A percentile compares a stretch with the other conserved stretches of the same genome.
These are phyloP conservation scores for Aquilaria malaccensis DNA, from an alignment of 345 rosid species.

Conservation along the genomic window DNA sequence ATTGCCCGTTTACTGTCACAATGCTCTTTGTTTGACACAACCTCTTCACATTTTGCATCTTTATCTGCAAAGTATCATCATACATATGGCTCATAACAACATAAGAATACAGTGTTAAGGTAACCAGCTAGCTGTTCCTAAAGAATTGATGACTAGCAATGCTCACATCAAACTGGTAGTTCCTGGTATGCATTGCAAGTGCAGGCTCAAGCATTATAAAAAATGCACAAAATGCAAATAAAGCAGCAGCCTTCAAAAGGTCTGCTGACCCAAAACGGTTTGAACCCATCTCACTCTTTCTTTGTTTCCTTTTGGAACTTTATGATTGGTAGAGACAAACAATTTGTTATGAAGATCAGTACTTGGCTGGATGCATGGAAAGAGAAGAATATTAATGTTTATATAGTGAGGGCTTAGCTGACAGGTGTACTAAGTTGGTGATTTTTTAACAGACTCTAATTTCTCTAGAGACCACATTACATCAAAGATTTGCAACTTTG, in stretches of 20 bases:
- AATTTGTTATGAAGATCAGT: no score
- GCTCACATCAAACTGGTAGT: slow-evolving; percentile 40
- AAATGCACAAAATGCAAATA: slow-evolving; percentile 17
- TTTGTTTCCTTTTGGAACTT: neutral
- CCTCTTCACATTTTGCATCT: slow-evolving; percentile 54
- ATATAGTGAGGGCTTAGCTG: slow-evolving; percentile 13
- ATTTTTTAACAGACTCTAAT: neutral
- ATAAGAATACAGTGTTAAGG: neutral
- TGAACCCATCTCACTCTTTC: slow-evolving; percentile 14
- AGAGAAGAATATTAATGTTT: slow-evolving; percentile 4
- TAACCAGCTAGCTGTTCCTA: no score
- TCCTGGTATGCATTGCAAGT: slow-evolving; percentile 38
- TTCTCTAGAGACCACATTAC: neutral
- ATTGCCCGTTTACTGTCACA: slow-evolving; percentile 63
- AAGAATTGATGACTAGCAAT: no score
- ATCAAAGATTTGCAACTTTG: neutral
- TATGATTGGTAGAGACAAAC: neutral
- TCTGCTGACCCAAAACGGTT: neutral
- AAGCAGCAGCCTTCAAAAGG: slow-evolving; percentile 6
- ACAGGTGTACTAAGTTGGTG: slow-evolving; percentile 29
- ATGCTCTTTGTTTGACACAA: slow-evolving; percentile 65
- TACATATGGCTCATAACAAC: neutral
- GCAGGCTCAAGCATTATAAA: slow-evolving; percentile 16
- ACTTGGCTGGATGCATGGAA: slow-evolving; percentile 11
- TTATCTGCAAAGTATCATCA: slow-evolving; percentile 22